Evolutionary conservation across 257 asterid genomes (phyloP).

Genomic region (Solanum pinnatisectum): DNA sequence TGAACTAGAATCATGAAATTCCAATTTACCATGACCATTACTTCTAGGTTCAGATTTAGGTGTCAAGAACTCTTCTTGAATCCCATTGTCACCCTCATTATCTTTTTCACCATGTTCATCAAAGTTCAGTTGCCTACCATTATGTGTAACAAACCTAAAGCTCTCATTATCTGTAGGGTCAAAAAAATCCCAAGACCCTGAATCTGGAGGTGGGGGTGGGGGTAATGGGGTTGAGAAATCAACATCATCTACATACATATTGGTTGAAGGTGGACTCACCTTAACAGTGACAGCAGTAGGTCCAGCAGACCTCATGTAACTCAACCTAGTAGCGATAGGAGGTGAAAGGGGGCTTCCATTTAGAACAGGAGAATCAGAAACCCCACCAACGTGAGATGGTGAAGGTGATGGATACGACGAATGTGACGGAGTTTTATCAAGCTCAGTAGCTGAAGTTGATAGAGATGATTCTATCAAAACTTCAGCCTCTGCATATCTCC

Average conservation of each 20-base stretch:
- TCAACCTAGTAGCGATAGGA: constrained; percentile 50
- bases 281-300: constrained; percentile 55
- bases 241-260: constrained; percentile 53
- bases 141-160: constrained; percentile 65
- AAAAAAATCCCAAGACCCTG: constrained; percentile 90
- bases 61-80: constrained; percentile 28
- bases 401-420: constrained; percentile 72
- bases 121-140: constrained; percentile 12
- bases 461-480: constrained; percentile 52
- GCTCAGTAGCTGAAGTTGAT: constrained; percentile 46
- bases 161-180: constrained; percentile 66
- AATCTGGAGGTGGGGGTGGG: constrained; percentile 76
- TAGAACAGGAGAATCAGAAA: constrained; percentile 57
- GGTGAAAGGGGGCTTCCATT: constrained; percentile 80
- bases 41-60: constrained; percentile 29
- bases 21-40: constrained; percentile 16
- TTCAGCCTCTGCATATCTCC: constrained; percentile 90
- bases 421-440: constrained; percentile 67
- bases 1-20: constrained; percentile 8
- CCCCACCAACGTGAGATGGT: constrained; percentile 48
- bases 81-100: constrained; percentile 23
- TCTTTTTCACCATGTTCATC: constrained; percentile 18
- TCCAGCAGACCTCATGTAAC: constrained; percentile 80
- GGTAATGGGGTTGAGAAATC: constrained; percentile 57
- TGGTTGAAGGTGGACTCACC: constrained; percentile 31